Percentiles rank a stretch among this genome's conserved stretches.
Conservation (phyloP, 495 filamentous ascomycete species). For the Penicillium manginii region DNA sequence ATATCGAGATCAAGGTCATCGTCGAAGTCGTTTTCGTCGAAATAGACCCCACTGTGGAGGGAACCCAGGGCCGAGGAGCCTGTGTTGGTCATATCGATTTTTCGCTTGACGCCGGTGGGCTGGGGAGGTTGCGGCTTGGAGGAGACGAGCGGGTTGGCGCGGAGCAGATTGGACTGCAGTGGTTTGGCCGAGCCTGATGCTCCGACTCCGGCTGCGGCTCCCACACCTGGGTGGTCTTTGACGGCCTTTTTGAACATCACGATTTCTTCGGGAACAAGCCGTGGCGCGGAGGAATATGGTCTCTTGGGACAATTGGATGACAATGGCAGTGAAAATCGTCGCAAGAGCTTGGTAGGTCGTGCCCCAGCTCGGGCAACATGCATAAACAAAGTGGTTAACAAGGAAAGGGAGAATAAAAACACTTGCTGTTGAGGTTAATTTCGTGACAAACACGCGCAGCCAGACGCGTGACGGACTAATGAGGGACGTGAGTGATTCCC, state of each 20-base stretch:
- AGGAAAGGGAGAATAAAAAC: neutral
- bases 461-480: conserved; percentile 5
- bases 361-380: conserved; percentile 27
- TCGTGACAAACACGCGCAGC: conserved; percentile 6
- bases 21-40: conserved; percentile 61
- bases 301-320: conserved; percentile 29
- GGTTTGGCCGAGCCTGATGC: conserved; percentile 34
- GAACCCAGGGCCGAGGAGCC: conserved; percentile 43
- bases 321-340: conserved; percentile 23
- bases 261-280: conserved; percentile 20
- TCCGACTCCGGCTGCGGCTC: neutral
- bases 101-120: conserved; percentile 45
- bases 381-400: conserved; percentile 31
- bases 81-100: conserved; percentile 42
- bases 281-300: conserved; percentile 33
- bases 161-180: conserved; percentile 41
- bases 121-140: conserved; percentile 30
- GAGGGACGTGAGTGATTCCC: neutral
- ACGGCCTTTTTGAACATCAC: conserved; percentile 52
- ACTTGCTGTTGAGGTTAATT: conserved; percentile 1
- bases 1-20: conserved; percentile 54
- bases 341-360: conserved; percentile 23
- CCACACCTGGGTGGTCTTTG: conserved; percentile 38
- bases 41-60: conserved; percentile 51
- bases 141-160: conserved; percentile 24